Evolutionary conservation across 176 grass and related monocot genomes (phyloP).

Genomic region (Oryza glumipatula): DNA sequence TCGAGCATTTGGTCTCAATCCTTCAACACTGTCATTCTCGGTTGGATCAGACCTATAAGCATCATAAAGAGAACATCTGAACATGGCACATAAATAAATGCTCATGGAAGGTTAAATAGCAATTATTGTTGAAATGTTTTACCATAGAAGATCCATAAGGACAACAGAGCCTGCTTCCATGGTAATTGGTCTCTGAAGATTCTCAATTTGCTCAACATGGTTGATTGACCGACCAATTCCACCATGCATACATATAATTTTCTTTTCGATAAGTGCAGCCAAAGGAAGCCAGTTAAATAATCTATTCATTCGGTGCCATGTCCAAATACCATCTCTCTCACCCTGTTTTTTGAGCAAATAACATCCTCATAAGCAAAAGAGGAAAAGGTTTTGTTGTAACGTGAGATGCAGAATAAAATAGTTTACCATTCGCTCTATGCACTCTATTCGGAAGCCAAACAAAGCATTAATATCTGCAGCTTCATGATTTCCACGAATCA

Average conservation of each 20-base stretch:
- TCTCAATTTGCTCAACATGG: conserved; percentile 97
- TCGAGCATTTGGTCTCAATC: conserved; percentile 92
- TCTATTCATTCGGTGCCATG: conserved; percentile 97
- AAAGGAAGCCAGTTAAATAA: conserved; percentile 99
- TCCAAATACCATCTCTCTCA: conserved; percentile 98
- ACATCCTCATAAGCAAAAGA: conserved; percentile 11
- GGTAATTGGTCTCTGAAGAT: conserved; percentile 94
- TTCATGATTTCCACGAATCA: conserved; percentile 99
- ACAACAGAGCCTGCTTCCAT: conserved; percentile 99
- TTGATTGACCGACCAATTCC: conserved; percentile 98
- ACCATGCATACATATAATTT: conserved; percentile 99
- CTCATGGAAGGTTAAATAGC: not conserved
- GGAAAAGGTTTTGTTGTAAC: not conserved
- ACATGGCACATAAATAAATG: conserved; percentile 29
- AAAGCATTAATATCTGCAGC: conserved; percentile 99
- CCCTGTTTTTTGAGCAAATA: conserved; percentile 63
- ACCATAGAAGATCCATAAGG: conserved; percentile 99
- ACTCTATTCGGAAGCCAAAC: conserved; percentile 98
- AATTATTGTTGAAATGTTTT: conserved; percentile 18
- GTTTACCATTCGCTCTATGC: conserved; percentile 97
- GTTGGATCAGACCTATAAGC: conserved; percentile 96
- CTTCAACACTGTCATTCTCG: conserved; percentile 98
- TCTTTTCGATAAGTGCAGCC: conserved; percentile 97
- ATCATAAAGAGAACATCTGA: conserved; percentile 22
- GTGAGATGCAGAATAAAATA: conserved; percentile 10